Evolutionary conservation across 441 rosid genomes (phyloP), one percentile per base, ranked within the genome.

Genomic region (Pelargonium australe): DNA sequence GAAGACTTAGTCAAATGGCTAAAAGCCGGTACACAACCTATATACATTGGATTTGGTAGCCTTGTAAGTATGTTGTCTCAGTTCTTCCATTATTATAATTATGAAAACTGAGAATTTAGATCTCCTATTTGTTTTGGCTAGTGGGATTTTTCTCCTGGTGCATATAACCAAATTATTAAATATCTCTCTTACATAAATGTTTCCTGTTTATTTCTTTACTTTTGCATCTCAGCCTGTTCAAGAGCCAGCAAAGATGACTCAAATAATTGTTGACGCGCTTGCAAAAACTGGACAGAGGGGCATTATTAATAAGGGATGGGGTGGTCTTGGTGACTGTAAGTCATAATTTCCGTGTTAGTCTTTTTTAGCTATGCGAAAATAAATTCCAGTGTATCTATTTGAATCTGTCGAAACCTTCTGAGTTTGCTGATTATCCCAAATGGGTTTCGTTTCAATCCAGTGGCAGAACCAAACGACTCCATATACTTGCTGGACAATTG

Each of bases 21-120:
- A 76, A 82, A 83, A 72, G 94, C 90, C 84, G 99, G 94, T 72
- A 75, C 87, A 68, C 79, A 83, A 83, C 99, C 99, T 67, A 90
- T 95, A 65, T 95, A 95, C 75, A 85, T 92, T 79, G 97, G 99
- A 63, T 95, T 95, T 66, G 98, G 98, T 53, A 53, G 60, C 60
- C 60, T 53, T 53, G 60, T 53, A 14, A 51, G 57, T 51, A 51
- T 51, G 60, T 53, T 53, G 19, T 53, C 60, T 4, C 60, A 14
- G 14, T 53, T 53, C 60, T 53, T 53, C 60, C 60, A n/a, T 53
- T 53, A n/a, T 53, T n/a, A 14, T 14, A 25, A 25, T 53, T 53
- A n/a, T 4, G 31, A 25, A 25, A 25, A 25, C 31, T 25, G 60
- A 53, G 16, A 53, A 53, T 20, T 20, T 0, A 20, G 23, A 20